Conservation (phyloP, 768 basidiomycete species). For the Hemileccinum impolitum region DNA sequence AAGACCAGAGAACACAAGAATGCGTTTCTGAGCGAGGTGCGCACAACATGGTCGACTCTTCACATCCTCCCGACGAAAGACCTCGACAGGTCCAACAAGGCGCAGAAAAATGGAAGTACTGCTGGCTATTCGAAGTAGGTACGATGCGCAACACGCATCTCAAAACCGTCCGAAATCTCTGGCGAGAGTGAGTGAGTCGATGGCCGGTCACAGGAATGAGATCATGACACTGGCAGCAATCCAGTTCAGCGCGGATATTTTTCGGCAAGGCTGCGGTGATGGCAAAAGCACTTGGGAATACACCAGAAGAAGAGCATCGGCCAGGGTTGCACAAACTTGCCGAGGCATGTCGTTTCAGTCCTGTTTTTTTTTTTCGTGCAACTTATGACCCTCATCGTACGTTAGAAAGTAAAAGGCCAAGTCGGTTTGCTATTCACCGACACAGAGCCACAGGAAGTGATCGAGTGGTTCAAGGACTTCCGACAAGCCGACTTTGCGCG, state of each 20-base stretch:
- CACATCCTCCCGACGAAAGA: constrained; percentile 5
- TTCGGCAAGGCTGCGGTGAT: constrained; percentile 87
- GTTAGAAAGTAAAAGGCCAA: constrained; percentile 90
- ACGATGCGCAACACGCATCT: constrained; percentile 94
- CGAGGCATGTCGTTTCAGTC: constrained; percentile 49
- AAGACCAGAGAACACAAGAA: constrained; percentile 92
- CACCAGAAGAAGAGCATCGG: constrained; percentile 82
- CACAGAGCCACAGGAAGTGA: constrained; percentile 83
- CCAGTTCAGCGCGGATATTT: constrained; percentile 76
- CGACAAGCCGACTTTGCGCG: constrained; percentile 89
- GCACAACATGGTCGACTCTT: constrained; percentile 20
- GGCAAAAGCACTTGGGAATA: constrained; percentile 91
- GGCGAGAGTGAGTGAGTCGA: constrained; percentile 88
- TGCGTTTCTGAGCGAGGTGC: constrained; percentile 74
- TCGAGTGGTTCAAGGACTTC: constrained; percentile 93
- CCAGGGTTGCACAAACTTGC: constrained; percentile 77
- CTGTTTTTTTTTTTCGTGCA: neutral
- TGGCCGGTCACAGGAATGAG: neutral
- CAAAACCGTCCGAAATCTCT: constrained; percentile 88
- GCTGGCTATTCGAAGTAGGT: constrained; percentile 94
- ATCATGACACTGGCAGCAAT: constrained; percentile 11
- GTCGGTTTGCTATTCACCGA: constrained; percentile 93
- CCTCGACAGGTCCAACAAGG: constrained; percentile 72
- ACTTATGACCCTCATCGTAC: constrained; percentile 2
- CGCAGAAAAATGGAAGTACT: constrained; percentile 88